Evolutionary conservation across 495 filamentous ascomycete species (phyloP).

Genomic region (Podospora tetraspora): DNA sequence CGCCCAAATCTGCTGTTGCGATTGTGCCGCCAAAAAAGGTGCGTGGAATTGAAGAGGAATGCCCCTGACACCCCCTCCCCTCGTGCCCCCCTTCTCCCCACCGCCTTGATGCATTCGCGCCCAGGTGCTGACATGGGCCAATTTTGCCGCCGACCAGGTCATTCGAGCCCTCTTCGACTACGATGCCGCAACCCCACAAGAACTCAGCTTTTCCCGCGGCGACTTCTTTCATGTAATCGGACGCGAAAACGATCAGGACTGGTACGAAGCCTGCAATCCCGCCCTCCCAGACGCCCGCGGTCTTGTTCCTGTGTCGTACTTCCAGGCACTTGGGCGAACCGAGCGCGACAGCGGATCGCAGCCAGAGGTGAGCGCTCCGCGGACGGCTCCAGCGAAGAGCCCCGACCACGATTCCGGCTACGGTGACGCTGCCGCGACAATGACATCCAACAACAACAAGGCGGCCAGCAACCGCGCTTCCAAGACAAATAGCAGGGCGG

Average conservation of each 20-base stretch:
- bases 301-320: constrained; percentile 87
- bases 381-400: constrained; percentile 28
- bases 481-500: constrained; percentile 57
- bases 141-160: constrained; percentile 54
- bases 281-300: constrained; percentile 81
- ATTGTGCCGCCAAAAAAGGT: constrained; percentile 98
- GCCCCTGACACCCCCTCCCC: not conserved
- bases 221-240: constrained; percentile 99
- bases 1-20: constrained; percentile 87
- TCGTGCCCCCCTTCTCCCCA: not conserved
- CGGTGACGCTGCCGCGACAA: constrained; percentile 52
- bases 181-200: constrained; percentile 65
- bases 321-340: constrained; percentile 84
- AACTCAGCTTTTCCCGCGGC: constrained; percentile 85
- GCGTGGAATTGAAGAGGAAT: constrained; percentile 27
- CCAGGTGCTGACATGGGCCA: constrained; percentile 16
- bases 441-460: constrained; percentile 1
- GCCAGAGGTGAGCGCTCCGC: constrained; percentile 52
- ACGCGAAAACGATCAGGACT: constrained; percentile 87
- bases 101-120: not conserved
- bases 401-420: constrained; percentile 75
- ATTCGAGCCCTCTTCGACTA: constrained; percentile 97
- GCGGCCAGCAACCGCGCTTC: constrained; percentile 43
- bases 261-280: constrained; percentile 99
- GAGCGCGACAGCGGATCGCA: constrained; percentile 83